phyloP scores from a whole-genome alignment of 2,329 filamentous ascomycete species.

The Claviceps pusilla region DNA sequence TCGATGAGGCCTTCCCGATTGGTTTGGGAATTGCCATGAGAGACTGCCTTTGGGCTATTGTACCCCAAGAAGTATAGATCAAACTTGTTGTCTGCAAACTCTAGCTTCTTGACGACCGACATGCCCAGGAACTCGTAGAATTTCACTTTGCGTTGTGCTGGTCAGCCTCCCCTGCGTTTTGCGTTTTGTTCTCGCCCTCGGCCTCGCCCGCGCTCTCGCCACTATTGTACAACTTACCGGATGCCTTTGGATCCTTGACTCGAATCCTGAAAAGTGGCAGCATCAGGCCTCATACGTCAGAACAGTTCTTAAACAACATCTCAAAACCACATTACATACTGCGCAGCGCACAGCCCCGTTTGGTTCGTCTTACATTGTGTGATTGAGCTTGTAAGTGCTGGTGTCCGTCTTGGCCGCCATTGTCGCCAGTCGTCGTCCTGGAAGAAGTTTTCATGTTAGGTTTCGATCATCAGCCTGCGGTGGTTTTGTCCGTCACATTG shows the following conservation, averaged over 20 bases:
- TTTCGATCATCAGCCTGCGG: background rate
- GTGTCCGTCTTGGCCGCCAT: conserved; percentile 60
- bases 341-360: no score
- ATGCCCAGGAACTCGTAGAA: conserved; percentile 92
- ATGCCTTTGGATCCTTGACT: conserved; percentile 83
- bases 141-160: conserved; percentile 40
- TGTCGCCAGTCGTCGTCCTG: conserved; percentile 8
- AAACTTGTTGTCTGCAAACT: conserved; percentile 79
- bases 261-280: conserved; percentile 48
- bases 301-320: background rate
- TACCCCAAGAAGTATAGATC: conserved; percentile 93
- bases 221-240: conserved; percentile 31
- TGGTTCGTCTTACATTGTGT: conserved; percentile 54
- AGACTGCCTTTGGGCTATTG: conserved; percentile 60
- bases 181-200: no score
- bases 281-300: no score
- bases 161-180: background rate
- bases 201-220: no score
- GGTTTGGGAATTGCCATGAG: conserved; percentile 53
- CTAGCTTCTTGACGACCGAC: conserved; percentile 64
- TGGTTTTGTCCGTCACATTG: background rate
- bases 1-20: conserved; percentile 86
- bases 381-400: conserved; percentile 69
- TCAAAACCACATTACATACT: background rate
- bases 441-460: background rate